Evolutionary conservation across 805 yeast genomes (phyloP), one percentile per base, ranked within the genome.

Genomic region (Suhomyces canberraensis): DNA sequence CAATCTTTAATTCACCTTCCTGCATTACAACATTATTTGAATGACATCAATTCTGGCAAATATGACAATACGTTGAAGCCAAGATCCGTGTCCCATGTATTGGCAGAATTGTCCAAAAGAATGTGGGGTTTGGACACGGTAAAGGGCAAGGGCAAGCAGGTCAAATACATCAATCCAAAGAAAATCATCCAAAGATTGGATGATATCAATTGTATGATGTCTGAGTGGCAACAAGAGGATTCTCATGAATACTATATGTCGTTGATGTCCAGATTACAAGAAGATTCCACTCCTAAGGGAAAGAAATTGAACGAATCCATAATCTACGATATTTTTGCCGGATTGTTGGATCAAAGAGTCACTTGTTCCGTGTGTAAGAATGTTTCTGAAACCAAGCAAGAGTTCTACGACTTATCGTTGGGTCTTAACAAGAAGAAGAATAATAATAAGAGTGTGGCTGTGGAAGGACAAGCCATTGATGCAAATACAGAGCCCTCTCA

Each of bases 161-260:
- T 65, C 35, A 66, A 71, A 41, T 78, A 74, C 51, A 69, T 88
- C 36, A 84, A 84, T 61, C 98, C 96, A 8, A 79, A 79, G 48
- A 78, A 76, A 51, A 69, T 89, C 50, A 81, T 86, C 40, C 71
- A 71, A 35, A 72, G 88, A 46, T 66, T 86, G 39, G 85, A 76
- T 33, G 95, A 87, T 51, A 87, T 91, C 51, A 89, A 89, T 60
- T 87, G 95, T 57, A 86, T 87, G 95, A 88, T 90, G 95, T 80
- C 89, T 30, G 93, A 82, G 58, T 90, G 96, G 96, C 90, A 88
- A 61, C 98, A 93, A 60, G 98, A 93, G 61, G 98, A 93, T 61
- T 84, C 96, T 0, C 98, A 93, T 61, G 98, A 93, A 62, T 93
- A 90, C 64, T 87, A 84, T 58, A 90, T 90, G 97, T 86, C 95